Conservation (phyloP, 176 grass and related monocot species). For the Lolium perenne region DNA sequence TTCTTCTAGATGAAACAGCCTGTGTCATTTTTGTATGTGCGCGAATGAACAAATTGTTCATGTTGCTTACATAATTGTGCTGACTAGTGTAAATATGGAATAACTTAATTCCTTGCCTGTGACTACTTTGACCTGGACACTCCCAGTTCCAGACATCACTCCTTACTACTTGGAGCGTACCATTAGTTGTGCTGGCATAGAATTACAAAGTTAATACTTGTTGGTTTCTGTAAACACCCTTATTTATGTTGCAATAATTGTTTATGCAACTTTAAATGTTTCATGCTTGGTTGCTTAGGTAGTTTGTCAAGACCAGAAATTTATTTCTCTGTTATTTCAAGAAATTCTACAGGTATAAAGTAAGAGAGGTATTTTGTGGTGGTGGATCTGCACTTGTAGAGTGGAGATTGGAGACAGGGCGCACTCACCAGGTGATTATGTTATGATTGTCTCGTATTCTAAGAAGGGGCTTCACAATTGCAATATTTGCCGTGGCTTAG, state of each 20-base stretch:
- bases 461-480: neutral
- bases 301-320: neutral
- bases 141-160: neutral
- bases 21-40: neutral
- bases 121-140: conserved; percentile 8
- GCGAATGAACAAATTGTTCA: neutral
- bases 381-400: conserved; percentile 82
- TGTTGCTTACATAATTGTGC: neutral
- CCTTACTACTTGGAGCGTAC: neutral
- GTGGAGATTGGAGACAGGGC: conserved; percentile 93
- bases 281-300: neutral
- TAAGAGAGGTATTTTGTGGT: conserved; percentile 68
- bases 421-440: conserved; percentile 82
- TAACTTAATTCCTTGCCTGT: neutral
- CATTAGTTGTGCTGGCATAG: neutral
- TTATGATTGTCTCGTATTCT: neutral
- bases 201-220: neutral
- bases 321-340: conserved; percentile 7
- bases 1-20: neutral
- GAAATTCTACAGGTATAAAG: conserved; percentile 70
- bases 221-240: neutral
- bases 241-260: neutral
- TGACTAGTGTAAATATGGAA: neutral
- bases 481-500: neutral
- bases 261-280: neutral